Percentiles rank a stretch among this genome's conserved stretches.
These are phyloP conservation scores for Claviceps maximensis DNA, from an alignment of 2,329 filamentous ascomycete genomes.

Conservation along the genomic window DNA sequence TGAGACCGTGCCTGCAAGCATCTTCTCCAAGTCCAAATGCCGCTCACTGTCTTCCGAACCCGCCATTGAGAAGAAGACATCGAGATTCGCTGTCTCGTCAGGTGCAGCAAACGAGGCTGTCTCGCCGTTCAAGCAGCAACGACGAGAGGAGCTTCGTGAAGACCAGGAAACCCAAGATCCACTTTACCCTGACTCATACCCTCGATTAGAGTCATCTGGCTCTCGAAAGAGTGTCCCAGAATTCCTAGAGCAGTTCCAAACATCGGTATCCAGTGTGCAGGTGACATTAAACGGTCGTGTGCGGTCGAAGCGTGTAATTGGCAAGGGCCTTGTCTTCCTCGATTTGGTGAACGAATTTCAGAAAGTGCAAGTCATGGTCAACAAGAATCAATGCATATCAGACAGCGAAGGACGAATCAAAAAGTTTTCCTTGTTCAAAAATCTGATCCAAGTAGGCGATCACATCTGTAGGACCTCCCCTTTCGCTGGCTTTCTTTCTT, in stretches of 20 bases:
- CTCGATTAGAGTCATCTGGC: conserved; percentile 17
- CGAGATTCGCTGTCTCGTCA: conserved; percentile 10
- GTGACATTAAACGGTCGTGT: conserved; percentile 49
- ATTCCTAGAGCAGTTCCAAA: conserved; percentile 19
- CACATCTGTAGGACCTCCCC: conserved; percentile 52
- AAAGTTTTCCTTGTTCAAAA: conserved; percentile 47
- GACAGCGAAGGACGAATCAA: conserved; percentile 21
- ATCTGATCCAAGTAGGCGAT: conserved; percentile 66
- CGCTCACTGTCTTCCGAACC: conserved; percentile 13
- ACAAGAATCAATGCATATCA: conserved; percentile 38
- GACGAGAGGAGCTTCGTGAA: conserved; percentile 18
- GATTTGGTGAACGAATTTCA: conserved; percentile 63
- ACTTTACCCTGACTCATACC: conserved; percentile 22
- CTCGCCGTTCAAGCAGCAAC: conserved; percentile 25
- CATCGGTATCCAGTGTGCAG: conserved; percentile 14
- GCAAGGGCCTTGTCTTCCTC: conserved; percentile 73
- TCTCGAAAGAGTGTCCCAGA: conserved; percentile 20
- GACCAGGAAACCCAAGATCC: conserved; percentile 22
- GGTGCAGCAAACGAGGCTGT: conserved; percentile 12
- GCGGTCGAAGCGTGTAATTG: conserved; percentile 53
- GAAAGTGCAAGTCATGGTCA: conserved; percentile 64
- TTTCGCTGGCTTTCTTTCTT: conserved; percentile 5
- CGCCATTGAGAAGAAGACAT: conserved; percentile 3
- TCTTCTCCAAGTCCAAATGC: not conserved
- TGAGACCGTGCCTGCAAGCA: not conserved